Evolutionary conservation across 805 yeast species (phyloP).

Genomic region (Schizosaccharomyces osmophilus): DNA sequence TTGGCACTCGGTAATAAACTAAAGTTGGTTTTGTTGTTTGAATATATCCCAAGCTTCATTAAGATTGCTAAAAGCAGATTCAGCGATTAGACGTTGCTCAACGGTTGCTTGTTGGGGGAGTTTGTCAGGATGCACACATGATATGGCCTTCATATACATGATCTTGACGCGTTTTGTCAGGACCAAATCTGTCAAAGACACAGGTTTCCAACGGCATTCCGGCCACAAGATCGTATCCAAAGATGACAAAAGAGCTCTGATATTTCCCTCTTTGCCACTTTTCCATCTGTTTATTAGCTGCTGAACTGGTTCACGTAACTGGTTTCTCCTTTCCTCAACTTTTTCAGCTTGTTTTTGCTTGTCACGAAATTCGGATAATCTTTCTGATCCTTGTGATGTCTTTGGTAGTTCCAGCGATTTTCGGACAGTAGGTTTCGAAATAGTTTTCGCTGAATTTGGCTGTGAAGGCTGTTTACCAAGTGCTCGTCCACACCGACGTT

Average conservation of each 20-base stretch:
- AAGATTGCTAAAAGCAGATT: slow-evolving; percentile 57
- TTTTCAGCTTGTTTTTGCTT: slow-evolving; percentile 22
- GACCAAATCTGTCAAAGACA: slow-evolving; percentile 51
- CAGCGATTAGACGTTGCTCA: slow-evolving; percentile 64
- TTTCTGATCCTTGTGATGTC: slow-evolving; percentile 16
- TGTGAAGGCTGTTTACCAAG: slow-evolving; percentile 25
- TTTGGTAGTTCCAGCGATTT: not conserved
- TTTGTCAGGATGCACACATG: slow-evolving; percentile 68
- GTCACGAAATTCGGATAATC: slow-evolving; percentile 27
- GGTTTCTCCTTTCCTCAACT: slow-evolving; percentile 32
- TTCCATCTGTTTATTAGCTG: slow-evolving; percentile 36
- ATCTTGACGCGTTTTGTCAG: slow-evolving; percentile 75
- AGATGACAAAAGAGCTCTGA: slow-evolving; percentile 51
- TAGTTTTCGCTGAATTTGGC: slow-evolving; percentile 10
- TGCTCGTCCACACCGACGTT: slow-evolving; percentile 46
- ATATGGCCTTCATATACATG: slow-evolving; percentile 56
- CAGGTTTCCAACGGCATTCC: slow-evolving; percentile 37
- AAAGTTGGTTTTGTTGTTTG: slow-evolving; percentile 25
- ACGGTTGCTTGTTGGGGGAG: slow-evolving; percentile 24
- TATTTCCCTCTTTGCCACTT: slow-evolving; percentile 50
- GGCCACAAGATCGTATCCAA: slow-evolving; percentile 48
- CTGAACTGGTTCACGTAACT: slow-evolving; percentile 39
- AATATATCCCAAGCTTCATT: slow-evolving; percentile 81
- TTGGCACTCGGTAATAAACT: not conserved
- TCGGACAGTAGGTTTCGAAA: slow-evolving; percentile 7